phyloP scores from a whole-genome alignment of 768 basidiomycete genomes.

The Auricularia sp. region DNA sequence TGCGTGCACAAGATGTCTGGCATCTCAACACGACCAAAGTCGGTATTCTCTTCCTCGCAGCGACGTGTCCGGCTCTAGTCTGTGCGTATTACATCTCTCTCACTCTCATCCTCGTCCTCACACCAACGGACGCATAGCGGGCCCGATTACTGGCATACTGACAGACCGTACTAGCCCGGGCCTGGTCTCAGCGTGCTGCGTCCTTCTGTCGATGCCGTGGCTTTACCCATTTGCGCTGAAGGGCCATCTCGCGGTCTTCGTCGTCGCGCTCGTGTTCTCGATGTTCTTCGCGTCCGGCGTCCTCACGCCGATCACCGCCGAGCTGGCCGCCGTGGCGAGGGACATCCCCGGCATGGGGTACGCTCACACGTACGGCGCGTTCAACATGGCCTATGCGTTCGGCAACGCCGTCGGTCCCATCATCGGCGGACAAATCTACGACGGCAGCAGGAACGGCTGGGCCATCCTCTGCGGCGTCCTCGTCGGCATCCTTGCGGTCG shows the following conservation, averaged over 20 bases:
- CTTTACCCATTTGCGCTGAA: constrained; percentile 43
- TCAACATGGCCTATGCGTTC: constrained; percentile 60
- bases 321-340: constrained; percentile 52
- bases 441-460: constrained; percentile 49
- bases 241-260: constrained; percentile 36
- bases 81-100: constrained; percentile 30
- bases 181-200: constrained; percentile 37
- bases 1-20: constrained; percentile 44
- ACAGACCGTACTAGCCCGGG: constrained; percentile 48
- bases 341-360: constrained; percentile 57
- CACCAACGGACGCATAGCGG: constrained; percentile 17
- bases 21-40: constrained; percentile 37
- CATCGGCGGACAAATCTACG: constrained; percentile 64
- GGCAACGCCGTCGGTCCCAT: constrained; percentile 66
- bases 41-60: constrained; percentile 58
- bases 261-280: constrained; percentile 38
- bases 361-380: constrained; percentile 64
- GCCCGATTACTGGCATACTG: constrained; percentile 42
- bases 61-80: constrained; percentile 51
- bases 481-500: constrained; percentile 29
- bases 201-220: constrained; percentile 53
- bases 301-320: constrained; percentile 52
- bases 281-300: constrained; percentile 51
- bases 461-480: constrained; percentile 42
- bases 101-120: constrained; percentile 26